Base-by-base conservation (phyloP, 2,329 filamentous ascomycete species). In the Penicillium sp. region DNA sequence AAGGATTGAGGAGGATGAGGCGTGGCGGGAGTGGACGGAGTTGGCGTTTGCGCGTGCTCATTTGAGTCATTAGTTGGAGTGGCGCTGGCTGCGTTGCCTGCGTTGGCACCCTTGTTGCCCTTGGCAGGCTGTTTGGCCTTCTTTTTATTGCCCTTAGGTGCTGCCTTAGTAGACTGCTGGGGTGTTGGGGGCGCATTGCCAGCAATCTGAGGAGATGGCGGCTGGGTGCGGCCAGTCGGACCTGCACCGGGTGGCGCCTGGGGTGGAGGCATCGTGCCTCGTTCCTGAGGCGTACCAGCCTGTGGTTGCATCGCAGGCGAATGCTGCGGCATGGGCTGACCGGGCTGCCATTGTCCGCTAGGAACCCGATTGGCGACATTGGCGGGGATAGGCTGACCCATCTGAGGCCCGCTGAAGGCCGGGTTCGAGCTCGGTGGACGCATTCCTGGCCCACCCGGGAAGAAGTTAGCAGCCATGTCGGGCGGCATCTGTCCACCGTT, bases 111-210 rank as follows among this genome's bases (percentile, higher is more conserved):
- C 10, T 63, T 63, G 10, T 64, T 62, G 59, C 74, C 74, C 67
- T 76, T 76, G 37, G 62, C 52, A 22, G 69, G 61, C 42, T 69
- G 71, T 70, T 73, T 79, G 54, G 71, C 72, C 32, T 72, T 72
- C 50, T 78, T 76, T 63, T 82, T 81, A 70, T 82, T 83, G n/a
- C 59, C 57, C 62, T 81, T 82, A 7, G 76, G 78, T 40, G 74
- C 76, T n/a, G 66, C 72, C 59, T 73, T 84, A 60, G 75, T 77
- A n/a, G 69, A 59, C 62, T 81, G 79, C 50, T 77, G 79, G 2
- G 81, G 81, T 5, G 81, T 84, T 5, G 81, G 80, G 13, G 81
- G 80, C 16, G 79, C 78, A 45, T 71, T 68, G 14, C 59, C 56
- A 35, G 61, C 65, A n/a, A 67, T 68, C 46, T 73, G 66, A 40